Base-by-base conservation (phyloP, 2,329 filamentous ascomycete species). In the Colletotrichum sp. region DNA sequence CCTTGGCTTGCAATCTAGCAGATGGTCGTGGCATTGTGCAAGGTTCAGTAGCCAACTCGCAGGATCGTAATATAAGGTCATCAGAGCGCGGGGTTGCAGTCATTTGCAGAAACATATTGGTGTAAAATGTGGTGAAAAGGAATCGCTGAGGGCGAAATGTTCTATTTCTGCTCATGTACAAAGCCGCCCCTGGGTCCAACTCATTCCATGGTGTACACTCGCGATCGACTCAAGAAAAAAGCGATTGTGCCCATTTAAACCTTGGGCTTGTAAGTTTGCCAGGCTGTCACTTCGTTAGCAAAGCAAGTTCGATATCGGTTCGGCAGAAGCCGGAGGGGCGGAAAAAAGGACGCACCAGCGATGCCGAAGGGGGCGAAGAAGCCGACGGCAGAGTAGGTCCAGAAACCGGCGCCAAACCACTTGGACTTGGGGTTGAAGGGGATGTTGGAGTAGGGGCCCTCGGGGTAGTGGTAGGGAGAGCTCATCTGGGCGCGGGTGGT, bases 381-480 rank as follows among this genome's bases (percentile, higher is more conserved):
- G 78, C 90, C 91, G 77, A 86, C 84, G 81, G 82, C 84, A 82
- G 85, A 84, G 89, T 94, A 97, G 78, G 85, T 84, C 94, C 95
- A 98, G 93, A 94, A 99, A 87, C 93, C 91, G 81, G 95, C 78
- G 80, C 89, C 92, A 86, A 99, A 99, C 88, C 91, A 94, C 88
- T 93, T 95, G 85, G 93, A 96, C 89, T 95, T 91, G 80, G 97
- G 94, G 91, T 99, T 98, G 93, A 99, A 99, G 80, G 97, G 97
- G 80, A 99, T 88, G 92, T 98, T 99, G 90, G 91, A 93, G 88
- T 95, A 94, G 83, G 96, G 95, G 79, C 96, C 97, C 90, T 99
- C 96, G 82, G 96, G 94, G 90, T 99, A 99, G 91, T 99, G 97
- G 93, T 98, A 98, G 79, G 96, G 96, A 85, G 95, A 98, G 82